Percentiles rank a stretch among this genome's conserved stretches.
Conservation (phyloP, 2,329 filamentous ascomycete genomes). For the Aspergillus fijiensis region DNA sequence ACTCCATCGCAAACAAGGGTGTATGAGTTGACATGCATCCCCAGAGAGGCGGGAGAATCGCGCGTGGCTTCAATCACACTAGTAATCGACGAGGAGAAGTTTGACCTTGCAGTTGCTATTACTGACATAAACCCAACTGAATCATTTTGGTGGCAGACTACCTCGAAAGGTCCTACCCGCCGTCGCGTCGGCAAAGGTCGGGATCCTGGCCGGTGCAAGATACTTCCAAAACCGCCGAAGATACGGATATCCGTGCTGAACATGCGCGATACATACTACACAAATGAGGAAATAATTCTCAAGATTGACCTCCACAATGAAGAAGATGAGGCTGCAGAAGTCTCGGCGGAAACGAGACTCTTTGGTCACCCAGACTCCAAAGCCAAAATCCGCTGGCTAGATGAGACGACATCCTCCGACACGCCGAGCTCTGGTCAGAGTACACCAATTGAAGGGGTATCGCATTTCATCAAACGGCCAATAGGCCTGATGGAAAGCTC, state of each 20-base stretch:
- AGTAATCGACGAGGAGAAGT: slow-evolving; percentile 62
- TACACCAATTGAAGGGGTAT: slow-evolving; percentile 28
- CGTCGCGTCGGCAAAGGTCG: slow-evolving; percentile 46
- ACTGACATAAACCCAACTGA: slow-evolving; percentile 38
- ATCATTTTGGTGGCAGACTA: slow-evolving; percentile 46
- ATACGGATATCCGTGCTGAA: slow-evolving; percentile 70
- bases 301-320: slow-evolving; percentile 72
- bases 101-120: slow-evolving; percentile 67
- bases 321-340: slow-evolving; percentile 75
- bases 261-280: slow-evolving; percentile 73
- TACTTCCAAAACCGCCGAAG: slow-evolving; percentile 88
- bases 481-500: slow-evolving; percentile 38
- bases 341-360: slow-evolving; percentile 68
- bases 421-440: slow-evolving; percentile 22
- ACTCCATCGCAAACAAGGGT: slow-evolving; percentile 66
- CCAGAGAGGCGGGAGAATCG: slow-evolving; percentile 80
- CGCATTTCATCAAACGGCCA: slow-evolving; percentile 33
- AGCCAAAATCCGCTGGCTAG: slow-evolving; percentile 49
- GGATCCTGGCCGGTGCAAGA: slow-evolving; percentile 60
- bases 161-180: slow-evolving; percentile 33
- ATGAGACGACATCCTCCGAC: slow-evolving; percentile 30
- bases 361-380: slow-evolving; percentile 56
- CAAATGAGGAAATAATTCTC: slow-evolving; percentile 72
- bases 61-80: slow-evolving; percentile 65
- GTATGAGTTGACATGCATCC: slow-evolving; percentile 68